These are phyloP conservation scores for Vigna hirtella DNA, from an alignment of 306 rosid genomes.

Conservation along the genomic window DNA sequence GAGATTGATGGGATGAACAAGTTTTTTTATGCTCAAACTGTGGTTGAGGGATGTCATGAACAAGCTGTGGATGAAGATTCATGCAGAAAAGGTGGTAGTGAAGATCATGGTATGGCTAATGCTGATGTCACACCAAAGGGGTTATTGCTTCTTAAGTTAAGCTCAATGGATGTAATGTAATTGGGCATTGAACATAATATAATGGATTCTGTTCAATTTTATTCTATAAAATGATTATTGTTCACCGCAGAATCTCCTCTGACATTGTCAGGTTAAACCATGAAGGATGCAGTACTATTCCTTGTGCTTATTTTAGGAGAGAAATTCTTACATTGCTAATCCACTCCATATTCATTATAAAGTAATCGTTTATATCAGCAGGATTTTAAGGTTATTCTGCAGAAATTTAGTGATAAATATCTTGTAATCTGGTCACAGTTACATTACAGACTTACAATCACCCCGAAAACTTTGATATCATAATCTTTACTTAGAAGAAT, in stretches of 20 bases:
- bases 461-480: too few species aligned
- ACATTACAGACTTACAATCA: too few species aligned
- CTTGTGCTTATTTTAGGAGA: neutral
- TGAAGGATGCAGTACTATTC: neutral
- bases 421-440: too few species aligned
- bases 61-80: constrained; percentile 43
- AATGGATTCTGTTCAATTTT: too few species aligned
- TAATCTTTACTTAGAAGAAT: too few species aligned
- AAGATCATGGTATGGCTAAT: constrained; percentile 24
- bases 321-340: neutral
- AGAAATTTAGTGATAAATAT: too few species aligned
- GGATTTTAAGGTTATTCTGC: too few species aligned
- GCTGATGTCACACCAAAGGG: neutral
- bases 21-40: constrained; percentile 46
- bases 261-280: neutral
- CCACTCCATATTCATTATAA: neutral
- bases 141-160: constrained; percentile 43
- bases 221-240: too few species aligned
- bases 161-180: constrained; percentile 39
- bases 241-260: neutral
- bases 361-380: neutral
- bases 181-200: neutral
- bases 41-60: constrained; percentile 34
- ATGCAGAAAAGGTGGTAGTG: constrained; percentile 36
- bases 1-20: constrained; percentile 50